phyloP scores from a whole-genome alignment of 176 grass and related monocot species.

The Puya raimondii region DNA sequence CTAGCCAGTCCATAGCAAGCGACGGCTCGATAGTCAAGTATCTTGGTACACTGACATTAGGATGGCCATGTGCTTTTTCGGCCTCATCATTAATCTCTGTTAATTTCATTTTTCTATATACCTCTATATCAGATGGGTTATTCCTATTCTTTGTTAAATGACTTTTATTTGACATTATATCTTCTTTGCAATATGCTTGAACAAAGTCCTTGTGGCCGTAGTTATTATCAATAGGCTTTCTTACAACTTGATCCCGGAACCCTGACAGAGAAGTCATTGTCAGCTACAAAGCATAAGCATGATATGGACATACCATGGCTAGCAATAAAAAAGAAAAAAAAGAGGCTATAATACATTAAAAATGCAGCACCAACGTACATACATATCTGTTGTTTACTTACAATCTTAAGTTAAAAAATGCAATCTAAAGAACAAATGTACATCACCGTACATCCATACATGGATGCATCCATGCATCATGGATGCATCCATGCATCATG shows the following conservation, averaged over 20 bases:
- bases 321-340: not conserved
- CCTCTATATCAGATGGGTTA: slow-evolving; percentile 19
- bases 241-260: slow-evolving; percentile 12
- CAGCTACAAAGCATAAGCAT: not conserved
- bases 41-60: slow-evolving; percentile 13
- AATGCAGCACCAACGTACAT: not conserved
- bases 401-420: no score
- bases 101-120: slow-evolving; percentile 23
- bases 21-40: slow-evolving; percentile 44
- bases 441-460: not conserved
- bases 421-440: no score
- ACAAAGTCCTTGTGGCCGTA: slow-evolving; percentile 12
- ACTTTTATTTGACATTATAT: slow-evolving; percentile 1
- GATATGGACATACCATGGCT: not conserved
- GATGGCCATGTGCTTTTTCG: slow-evolving; percentile 18
- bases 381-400: no score
- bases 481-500: not conserved
- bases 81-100: slow-evolving; percentile 10
- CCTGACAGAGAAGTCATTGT: not conserved
- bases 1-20: slow-evolving; percentile 65
- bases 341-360: not conserved
- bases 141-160: slow-evolving; percentile 27
- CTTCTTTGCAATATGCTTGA: slow-evolving; percentile 30
- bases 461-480: not conserved
- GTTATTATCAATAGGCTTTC: slow-evolving; percentile 12